Conservation (phyloP, 768 basidiomycete species). For the Dacryopinax spathularia region DNA sequence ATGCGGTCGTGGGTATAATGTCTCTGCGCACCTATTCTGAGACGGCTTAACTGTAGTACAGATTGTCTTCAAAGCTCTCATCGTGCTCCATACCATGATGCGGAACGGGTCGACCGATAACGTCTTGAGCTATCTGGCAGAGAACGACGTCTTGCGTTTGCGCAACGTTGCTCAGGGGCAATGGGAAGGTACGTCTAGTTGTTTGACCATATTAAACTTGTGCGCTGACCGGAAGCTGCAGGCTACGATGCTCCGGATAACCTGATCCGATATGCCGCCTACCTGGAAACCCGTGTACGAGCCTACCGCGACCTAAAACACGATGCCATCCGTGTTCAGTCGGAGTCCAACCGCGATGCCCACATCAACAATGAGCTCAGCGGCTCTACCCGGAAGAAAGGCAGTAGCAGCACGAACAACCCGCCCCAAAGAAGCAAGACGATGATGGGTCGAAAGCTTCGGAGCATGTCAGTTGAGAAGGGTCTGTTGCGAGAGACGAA, state of each 20-base stretch:
- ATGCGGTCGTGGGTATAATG: constrained; percentile 56
- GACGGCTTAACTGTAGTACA: constrained; percentile 20
- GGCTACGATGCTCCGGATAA: constrained; percentile 80
- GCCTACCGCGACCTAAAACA: constrained; percentile 85
- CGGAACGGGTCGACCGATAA: constrained; percentile 93
- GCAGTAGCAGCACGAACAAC: constrained; percentile 19
- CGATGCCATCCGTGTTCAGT: constrained; percentile 85
- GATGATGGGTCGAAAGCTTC: constrained; percentile 65
- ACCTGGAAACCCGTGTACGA: constrained; percentile 76
- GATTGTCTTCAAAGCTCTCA: constrained; percentile 96
- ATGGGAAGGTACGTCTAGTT: constrained; percentile 61
- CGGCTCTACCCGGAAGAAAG: constrained; percentile 30
- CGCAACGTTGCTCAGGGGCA: constrained; percentile 64
- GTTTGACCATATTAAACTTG: constrained; percentile 8
- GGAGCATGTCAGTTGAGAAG: constrained; percentile 90
- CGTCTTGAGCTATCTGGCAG: constrained; percentile 65
- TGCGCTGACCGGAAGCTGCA: constrained; percentile 20
- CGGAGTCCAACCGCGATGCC: constrained; percentile 80
- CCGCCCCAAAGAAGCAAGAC: constrained; percentile 48
- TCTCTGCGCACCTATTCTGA: not conserved
- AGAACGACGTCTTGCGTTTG: constrained; percentile 62
- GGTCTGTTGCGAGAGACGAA: constrained; percentile 85
- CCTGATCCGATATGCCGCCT: constrained; percentile 71
- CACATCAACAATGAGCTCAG: constrained; percentile 51
- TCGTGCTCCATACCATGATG: constrained; percentile 93